Evolutionary conservation across 129 eudicot genomes (phyloP).

Genomic region (Pittosporum tobira): DNA sequence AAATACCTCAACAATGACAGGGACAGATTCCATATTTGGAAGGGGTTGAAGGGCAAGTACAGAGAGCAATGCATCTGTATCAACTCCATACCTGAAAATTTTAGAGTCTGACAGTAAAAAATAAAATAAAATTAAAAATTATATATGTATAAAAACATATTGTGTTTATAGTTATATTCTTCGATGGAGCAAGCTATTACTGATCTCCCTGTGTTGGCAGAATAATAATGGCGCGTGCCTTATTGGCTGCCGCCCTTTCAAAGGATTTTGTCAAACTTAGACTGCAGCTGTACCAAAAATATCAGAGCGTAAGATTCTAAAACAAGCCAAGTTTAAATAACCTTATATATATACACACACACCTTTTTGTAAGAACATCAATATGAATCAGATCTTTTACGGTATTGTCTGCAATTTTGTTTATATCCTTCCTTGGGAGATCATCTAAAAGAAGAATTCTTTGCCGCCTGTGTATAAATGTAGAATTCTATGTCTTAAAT

Average conservation of each 20-base stretch:
- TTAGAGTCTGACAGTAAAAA: conserved; percentile 4
- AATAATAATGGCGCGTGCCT: conserved; percentile 90
- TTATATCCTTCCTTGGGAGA: conserved; percentile 88
- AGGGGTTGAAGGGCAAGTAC: conserved; percentile 98
- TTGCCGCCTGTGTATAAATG: conserved; percentile 59
- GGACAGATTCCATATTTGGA: conserved; percentile 64
- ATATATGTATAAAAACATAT: no score
- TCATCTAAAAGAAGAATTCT: conserved; percentile 91
- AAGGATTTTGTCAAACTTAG: conserved; percentile 85
- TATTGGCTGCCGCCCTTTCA: conserved; percentile 94
- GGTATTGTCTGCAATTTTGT: conserved; percentile 60
- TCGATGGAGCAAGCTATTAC: conserved; percentile 25
- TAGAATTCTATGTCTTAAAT: no score
- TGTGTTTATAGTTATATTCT: not conserved
- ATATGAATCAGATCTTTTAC: conserved; percentile 86
- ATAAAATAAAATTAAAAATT: no score
- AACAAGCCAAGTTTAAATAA: conserved; percentile 8
- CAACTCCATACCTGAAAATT: conserved; percentile 70
- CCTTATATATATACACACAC: no score
- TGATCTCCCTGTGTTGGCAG: conserved; percentile 83
- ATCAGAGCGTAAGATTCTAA: conserved; percentile 14
- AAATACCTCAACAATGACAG: conserved; percentile 82
- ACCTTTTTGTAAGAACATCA: conserved; percentile 90
- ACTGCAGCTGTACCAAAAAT: conserved; percentile 64
- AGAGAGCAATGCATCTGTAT: conserved; percentile 90